Evolutionary conservation across 441 rosid genomes (phyloP).

Genomic region (Adansonia gregorii): DNA sequence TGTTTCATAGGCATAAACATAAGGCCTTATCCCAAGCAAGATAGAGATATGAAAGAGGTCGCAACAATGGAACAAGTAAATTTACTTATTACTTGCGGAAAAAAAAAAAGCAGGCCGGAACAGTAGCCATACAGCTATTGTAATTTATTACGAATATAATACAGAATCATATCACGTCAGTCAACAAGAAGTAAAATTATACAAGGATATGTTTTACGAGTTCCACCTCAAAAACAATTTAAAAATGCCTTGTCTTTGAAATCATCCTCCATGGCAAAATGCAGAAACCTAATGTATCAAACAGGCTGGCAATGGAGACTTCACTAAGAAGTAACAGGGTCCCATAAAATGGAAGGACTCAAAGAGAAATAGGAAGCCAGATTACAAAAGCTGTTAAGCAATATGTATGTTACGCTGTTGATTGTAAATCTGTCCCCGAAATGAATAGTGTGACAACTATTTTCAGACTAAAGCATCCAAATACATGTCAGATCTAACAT

Average conservation of each 20-base stretch:
- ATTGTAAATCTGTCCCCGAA: background rate
- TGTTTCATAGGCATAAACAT: background rate
- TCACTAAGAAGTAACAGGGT: background rate
- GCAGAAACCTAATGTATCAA: background rate
- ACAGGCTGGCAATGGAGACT: constrained; percentile 4
- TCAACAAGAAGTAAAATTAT: background rate
- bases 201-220: background rate
- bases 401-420: background rate
- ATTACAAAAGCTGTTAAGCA: background rate
- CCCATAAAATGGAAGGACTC: constrained; percentile 10
- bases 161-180: background rate
- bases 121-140: background rate
- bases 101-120: background rate
- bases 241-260: too few relatives aligned
- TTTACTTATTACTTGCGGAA: background rate
- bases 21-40: background rate
- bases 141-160: background rate
- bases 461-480: background rate
- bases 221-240: background rate
- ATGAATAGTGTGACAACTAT: background rate
- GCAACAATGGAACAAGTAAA: background rate
- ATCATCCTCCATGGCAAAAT: background rate
- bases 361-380: background rate
- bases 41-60: background rate
- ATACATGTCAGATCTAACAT: background rate